Percentiles rank a stretch among this genome's conserved stretches.
These are phyloP conservation scores for Knufia fluminis DNA, from an alignment of 2,329 filamentous ascomycete species.

Conservation along the genomic window DNA sequence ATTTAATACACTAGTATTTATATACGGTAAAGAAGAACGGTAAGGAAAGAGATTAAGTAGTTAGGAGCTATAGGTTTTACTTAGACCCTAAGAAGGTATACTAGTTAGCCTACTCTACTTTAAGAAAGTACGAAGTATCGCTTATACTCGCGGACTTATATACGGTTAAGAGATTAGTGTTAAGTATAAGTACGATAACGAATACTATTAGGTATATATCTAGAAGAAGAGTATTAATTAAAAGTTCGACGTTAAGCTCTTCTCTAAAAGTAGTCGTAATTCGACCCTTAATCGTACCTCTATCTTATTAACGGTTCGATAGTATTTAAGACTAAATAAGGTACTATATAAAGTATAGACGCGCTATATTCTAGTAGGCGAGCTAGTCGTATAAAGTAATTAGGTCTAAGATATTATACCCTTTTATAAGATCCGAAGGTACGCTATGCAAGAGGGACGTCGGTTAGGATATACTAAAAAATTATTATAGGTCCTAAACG, in stretches of 20 bases:
- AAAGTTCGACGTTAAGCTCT: slow-evolving; percentile 58
- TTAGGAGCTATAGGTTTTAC: not conserved
- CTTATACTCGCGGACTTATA: slow-evolving; percentile 55
- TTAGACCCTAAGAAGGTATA: slow-evolving; percentile 43
- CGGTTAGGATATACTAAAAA: slow-evolving; percentile 60
- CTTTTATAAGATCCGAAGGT: slow-evolving; percentile 74
- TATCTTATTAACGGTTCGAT: slow-evolving; percentile 54
- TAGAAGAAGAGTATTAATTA: slow-evolving; percentile 47
- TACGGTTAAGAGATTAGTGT: slow-evolving; percentile 49
- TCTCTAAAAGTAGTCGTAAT: slow-evolving; percentile 75
- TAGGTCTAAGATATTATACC: slow-evolving; percentile 54
- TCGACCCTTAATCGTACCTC: slow-evolving; percentile 61
- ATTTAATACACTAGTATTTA: slow-evolving; percentile 35
- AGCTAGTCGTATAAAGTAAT: slow-evolving; percentile 69
- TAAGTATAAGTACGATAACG: slow-evolving; percentile 76
- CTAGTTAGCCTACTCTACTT: slow-evolving; percentile 52
- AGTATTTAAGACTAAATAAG: slow-evolving; percentile 54
- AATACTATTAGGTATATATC: slow-evolving; percentile 83
- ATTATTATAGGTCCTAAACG: slow-evolving; percentile 32
- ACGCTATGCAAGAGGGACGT: slow-evolving; percentile 62
- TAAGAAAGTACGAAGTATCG: slow-evolving; percentile 55
- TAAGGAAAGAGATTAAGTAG: slow-evolving; percentile 1
- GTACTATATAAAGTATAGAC: slow-evolving; percentile 48
- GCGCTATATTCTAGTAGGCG: slow-evolving; percentile 70
- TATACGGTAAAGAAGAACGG: not conserved